Evolutionary conservation across 2,329 filamentous ascomycete genomes (phyloP), one percentile per base, ranked within the genome.

Genomic region (Xenoacremonium recifei): DNA sequence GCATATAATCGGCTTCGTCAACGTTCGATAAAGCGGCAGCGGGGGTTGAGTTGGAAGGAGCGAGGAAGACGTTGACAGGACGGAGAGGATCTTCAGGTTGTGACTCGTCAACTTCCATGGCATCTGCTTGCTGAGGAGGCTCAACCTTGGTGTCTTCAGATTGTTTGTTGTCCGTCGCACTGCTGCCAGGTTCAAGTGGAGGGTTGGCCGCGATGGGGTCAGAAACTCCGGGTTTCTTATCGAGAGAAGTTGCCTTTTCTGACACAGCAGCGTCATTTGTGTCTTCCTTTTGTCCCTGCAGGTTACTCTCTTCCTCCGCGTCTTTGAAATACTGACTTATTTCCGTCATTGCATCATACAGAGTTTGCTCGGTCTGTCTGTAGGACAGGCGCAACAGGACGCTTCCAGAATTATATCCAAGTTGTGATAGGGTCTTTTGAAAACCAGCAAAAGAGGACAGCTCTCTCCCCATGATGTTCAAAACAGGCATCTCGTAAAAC

Each of bases 361-460:
- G 68, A 3, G 90, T 90, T 61, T 80, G 81, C 11, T 86, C 83
- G 6, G 88, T 93, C 49, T 76, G 76, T 60, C 78, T 82, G 68
- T 92, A 97, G 23, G 75, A 82, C 45, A 99, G 68, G 43, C 88
- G 79, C 40, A 99, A 75, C 41, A 96, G 69, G 4, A 88, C 84
- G 58, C 79, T 92, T 5, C 93, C 92, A 35, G 81, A 85, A 60
- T 91, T 95, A 57, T 95, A 85, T 0, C 93, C 93, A 15, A 97
- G 70, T 62, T 96, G 89, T 5, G 83, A 84, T 34, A 99, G 67
- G 1, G 89, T 91, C 73, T 95, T 95, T 63, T 96, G 89, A 44
- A 97, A 76, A 57, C 95, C 91, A 15, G 74, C 73, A 55, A 97
- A 88, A 0, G 79, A 82, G 3, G 84, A 77, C 13, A 96, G 67